Base-by-base conservation (phyloP, 495 filamentous ascomycete species). In the Evernia prunastri region DNA sequence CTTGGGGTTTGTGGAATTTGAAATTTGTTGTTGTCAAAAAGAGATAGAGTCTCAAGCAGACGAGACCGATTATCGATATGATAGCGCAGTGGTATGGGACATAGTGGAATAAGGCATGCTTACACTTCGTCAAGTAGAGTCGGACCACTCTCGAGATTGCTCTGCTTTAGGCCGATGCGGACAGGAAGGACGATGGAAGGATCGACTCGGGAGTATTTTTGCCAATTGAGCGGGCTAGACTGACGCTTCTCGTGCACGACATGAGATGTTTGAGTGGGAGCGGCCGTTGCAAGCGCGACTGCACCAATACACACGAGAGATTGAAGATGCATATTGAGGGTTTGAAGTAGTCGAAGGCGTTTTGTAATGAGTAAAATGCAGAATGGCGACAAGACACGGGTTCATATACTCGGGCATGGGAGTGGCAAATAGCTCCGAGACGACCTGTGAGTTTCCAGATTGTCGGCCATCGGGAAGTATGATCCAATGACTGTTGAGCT, bases 121-220 rank as follows among this genome's bases (percentile, higher is more conserved):
- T 61, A 68, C 66, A 85, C 72, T 56, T 80, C 73, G 76, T 83
- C 82, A 15, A 85, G 73, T 27, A 82, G 76, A 12, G 79, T 79
- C 58, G 83, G 78, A 0, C 76, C 81, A 31, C 69, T 69, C 56
- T 83, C 78, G 39, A 84, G 59, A 47, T 84, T 84, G 23, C 74
- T 74, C 70, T 86, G 82, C 7, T 73, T 76, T 69, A 86, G 66
- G 9, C 82, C 83, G 59, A 86, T 83, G 42, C 82, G 76, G 13
- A 86, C 76, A 4, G 82, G 81, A 31, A 85, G 72, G 9, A 77
- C 67, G 7, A 73, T 68, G 5, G 68, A 63, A 10, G 65, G 63
- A 56, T 76, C 68, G 31, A 79, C 64, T 43, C 72, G 69, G 33
- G 68, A 71, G 23, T 62, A 70, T 60, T 78, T 69, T 29, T 58